These are phyloP conservation scores for Diplodia intermedia DNA, from an alignment of 2,329 filamentous ascomycete species.

Conservation along the genomic window DNA sequence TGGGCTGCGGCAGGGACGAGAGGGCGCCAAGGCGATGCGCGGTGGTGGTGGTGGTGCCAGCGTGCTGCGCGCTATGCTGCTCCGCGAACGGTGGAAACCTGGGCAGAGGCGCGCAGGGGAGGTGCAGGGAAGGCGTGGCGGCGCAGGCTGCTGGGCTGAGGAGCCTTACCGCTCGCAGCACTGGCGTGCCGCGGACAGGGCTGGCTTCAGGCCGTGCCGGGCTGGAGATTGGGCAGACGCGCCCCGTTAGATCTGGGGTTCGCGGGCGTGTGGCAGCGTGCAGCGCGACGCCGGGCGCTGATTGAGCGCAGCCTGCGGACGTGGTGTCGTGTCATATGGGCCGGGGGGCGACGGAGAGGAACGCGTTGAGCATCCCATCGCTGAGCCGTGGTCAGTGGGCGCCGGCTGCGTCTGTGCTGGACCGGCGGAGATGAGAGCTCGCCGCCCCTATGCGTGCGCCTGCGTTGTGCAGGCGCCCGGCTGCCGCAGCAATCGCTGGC, in stretches of 20 bases:
- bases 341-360: constrained; percentile 29
- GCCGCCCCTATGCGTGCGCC: constrained; percentile 23
- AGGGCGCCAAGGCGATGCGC: constrained; percentile 23
- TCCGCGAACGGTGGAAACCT: constrained; percentile 30
- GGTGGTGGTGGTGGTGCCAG: constrained; percentile 11
- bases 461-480: constrained; percentile 24
- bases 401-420: constrained; percentile 10
- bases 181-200: constrained; percentile 28
- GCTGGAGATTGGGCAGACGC: constrained; percentile 26
- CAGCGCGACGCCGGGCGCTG: constrained; percentile 21
- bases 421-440: constrained; percentile 24
- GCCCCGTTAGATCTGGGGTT: constrained; percentile 29
- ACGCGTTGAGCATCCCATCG: constrained; percentile 14
- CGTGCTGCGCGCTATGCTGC: constrained; percentile 21
- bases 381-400: constrained; percentile 5
- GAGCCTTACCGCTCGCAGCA: constrained; percentile 24
- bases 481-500: constrained; percentile 4
- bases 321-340: constrained; percentile 26
- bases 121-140: constrained; percentile 29
- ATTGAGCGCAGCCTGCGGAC: constrained; percentile 19
- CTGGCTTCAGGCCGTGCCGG: constrained; percentile 18
- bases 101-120: constrained; percentile 22
- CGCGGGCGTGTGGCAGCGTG: constrained; percentile 23
- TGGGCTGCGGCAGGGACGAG: constrained; percentile 18
- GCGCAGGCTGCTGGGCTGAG: constrained; percentile 23